Evolutionary conservation across 2,329 filamentous ascomycete genomes (phyloP), one percentile per base, ranked within the genome.

Genomic region (Nemania sp.): DNA sequence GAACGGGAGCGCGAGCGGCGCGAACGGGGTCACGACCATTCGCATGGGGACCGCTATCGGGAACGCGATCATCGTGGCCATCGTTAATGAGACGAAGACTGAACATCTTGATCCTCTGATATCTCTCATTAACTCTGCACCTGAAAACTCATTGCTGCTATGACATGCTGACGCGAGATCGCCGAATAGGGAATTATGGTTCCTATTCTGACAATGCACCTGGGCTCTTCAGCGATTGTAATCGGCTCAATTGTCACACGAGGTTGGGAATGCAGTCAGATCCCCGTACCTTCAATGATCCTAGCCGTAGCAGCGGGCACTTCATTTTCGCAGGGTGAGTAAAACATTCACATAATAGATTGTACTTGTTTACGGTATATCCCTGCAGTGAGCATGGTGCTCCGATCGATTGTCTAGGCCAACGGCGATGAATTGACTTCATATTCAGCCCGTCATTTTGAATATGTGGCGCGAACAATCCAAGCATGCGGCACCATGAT

Each of bases 1-100:
- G 76, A 79, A 56, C 67, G 74, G 19, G 75, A 79, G 8, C 65
- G 73, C 17, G 76, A 78, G 56, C 66, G 72, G 43, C 71, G 73
- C 45, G 64, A 54, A 40, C 52, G 64, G 15, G 49, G 56, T 24
- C 52, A 66, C 31, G 70, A 70, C 39, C 64, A 66, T 26, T 57
- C 61, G 12, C 56, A 63, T 19, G 52, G 57, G n/a, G 62, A 73
- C 17, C 51, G 41, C 22, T 19, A 57, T 56, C 62, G 70, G 31
- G 68, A 75, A 40, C 65, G 68, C 9, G 66, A 73, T 37, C 52
- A 57, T 39, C 57, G 61, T 46, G 52, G 49, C 17, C 57, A 70
- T 61, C 61, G 61, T 41, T 52, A 30, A 50, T 9, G 23, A 26
- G 37, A 43, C 30, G 3, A 34, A 17, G 14, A n/a, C 17, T 50